Evolutionary conservation across 2,329 filamentous ascomycete genomes (phyloP), one percentile per base, ranked within the genome.

Genomic region (Pseudogymnoascus sp.): DNA sequence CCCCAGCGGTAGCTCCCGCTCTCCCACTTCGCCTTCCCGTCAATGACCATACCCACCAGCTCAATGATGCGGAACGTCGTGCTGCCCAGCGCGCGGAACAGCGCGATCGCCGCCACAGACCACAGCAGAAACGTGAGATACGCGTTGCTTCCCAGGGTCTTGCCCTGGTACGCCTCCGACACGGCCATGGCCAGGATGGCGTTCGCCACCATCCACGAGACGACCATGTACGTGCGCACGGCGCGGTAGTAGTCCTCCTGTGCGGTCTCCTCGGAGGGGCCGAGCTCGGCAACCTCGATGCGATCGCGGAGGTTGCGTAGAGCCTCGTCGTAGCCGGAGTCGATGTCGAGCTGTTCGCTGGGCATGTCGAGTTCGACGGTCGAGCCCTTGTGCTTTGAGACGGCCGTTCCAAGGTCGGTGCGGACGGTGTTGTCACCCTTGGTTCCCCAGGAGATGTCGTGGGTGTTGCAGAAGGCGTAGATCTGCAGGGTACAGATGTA

Each of bases 181-280:
- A 98, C 88, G 1, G 89, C 85, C 95, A 99, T 99, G 73, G 91
- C 93, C 38, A 99, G 86, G 65, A 96, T 86, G 3, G 89, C 91
- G 75, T 99, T 99, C 70, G 87, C 86, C 37, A 96, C 83, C 84
- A 99, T 91, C 95, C 95, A 99, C 56, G 88, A 83, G 46, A 96
- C 87, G 11, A 99, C 95, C 88, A 99, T 96, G 85, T 99, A 99
- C 0, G 95, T 99, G 62, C 95, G 87, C 61, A 99, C 95, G 41
- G 89, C 91, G 75, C 93, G 91, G 83, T 99, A 99, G 82, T 99
- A 99, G 77, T 99, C 95, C 76, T 99, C 95, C 75, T 99, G 95
- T 77, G 92, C 78, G 77, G 98, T 95, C 0, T 84, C 81, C 70
- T 97, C 93, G 46, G 84, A 87, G 14, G 85, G 70, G 0, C 79